phyloP scores from a whole-genome alignment of 2,329 filamentous ascomycete genomes.

The Rutstroemia sp. region DNA sequence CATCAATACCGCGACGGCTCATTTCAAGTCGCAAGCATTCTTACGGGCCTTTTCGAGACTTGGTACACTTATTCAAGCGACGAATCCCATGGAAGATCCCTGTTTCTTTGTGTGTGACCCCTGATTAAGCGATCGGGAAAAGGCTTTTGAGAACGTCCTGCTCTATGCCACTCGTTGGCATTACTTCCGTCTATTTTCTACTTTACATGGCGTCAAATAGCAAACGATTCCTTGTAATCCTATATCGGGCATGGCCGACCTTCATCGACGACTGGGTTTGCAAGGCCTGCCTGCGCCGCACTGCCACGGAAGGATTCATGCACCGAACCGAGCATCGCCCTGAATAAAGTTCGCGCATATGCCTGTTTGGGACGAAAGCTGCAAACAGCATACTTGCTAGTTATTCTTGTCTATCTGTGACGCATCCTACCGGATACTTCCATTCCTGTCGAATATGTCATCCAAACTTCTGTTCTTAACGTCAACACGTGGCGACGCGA shows the following conservation, averaged over 20 bases:
- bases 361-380: not conserved
- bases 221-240: not conserved
- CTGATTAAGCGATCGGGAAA: not conserved
- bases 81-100: not conserved
- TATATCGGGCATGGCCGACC: not conserved
- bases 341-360: not conserved
- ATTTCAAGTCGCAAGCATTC: not conserved
- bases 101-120: not conserved
- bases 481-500: constrained; percentile 1
- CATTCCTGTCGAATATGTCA: not conserved
- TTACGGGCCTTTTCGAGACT: not conserved
- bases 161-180: not conserved
- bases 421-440: not conserved
- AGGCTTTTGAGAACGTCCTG: not conserved
- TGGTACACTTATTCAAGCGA: not conserved
- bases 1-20: not conserved
- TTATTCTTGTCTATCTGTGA: not conserved
- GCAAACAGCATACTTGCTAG: not conserved
- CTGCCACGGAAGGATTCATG: constrained; percentile 6
- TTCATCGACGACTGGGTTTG: not conserved
- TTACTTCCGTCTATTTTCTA: not conserved
- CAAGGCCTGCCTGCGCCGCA: constrained; percentile 1
- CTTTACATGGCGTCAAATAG: not conserved
- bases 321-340: not conserved
- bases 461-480: not conserved